phyloP scores from a whole-genome alignment of 2,329 filamentous ascomycete species.

The Westerdykella ornata region DNA sequence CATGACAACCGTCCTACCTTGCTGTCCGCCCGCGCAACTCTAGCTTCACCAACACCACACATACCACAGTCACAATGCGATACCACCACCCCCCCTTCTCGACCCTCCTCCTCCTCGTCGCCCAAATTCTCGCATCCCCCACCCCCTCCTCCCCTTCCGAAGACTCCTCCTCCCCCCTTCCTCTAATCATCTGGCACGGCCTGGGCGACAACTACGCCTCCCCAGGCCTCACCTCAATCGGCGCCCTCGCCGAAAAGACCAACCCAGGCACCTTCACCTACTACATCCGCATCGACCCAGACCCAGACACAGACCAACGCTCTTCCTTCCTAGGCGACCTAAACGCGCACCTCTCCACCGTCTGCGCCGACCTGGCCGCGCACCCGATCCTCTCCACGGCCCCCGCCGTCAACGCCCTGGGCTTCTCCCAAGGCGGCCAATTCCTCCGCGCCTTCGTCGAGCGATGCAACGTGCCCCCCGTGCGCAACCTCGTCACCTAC shows the following conservation, averaged over 20 bases:
- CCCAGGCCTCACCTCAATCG: conserved; percentile 66
- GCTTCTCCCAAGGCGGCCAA: conserved; percentile 92
- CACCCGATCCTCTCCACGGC: conserved; percentile 76
- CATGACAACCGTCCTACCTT: neutral
- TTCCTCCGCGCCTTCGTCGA: conserved; percentile 90
- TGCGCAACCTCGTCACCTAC: conserved; percentile 78
- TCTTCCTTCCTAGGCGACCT: conserved; percentile 91
- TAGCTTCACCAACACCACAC: conserved; percentile 9
- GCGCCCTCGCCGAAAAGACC: conserved; percentile 60
- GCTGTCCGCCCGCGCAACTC: conserved; percentile 3
- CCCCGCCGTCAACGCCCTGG: conserved; percentile 79
- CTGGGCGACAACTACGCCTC: conserved; percentile 68
- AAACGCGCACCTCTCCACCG: conserved; percentile 65
- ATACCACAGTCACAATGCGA: conserved; percentile 12
- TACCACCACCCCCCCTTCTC: conserved; percentile 17
- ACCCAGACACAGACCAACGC: conserved; percentile 62
- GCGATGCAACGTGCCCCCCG: conserved; percentile 69
- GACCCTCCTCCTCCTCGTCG: conserved; percentile 14
- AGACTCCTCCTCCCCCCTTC: conserved; percentile 48
- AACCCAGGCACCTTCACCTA: conserved; percentile 83
- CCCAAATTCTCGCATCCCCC: conserved; percentile 13
- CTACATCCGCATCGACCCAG: conserved; percentile 63
- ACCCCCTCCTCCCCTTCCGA: conserved; percentile 6
- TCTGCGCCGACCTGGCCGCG: conserved; percentile 68
- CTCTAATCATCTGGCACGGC: conserved; percentile 91